These are phyloP conservation scores for Xerocomus brunneocitrinus DNA, from an alignment of 768 basidiomycete genomes.

Conservation along the genomic window DNA sequence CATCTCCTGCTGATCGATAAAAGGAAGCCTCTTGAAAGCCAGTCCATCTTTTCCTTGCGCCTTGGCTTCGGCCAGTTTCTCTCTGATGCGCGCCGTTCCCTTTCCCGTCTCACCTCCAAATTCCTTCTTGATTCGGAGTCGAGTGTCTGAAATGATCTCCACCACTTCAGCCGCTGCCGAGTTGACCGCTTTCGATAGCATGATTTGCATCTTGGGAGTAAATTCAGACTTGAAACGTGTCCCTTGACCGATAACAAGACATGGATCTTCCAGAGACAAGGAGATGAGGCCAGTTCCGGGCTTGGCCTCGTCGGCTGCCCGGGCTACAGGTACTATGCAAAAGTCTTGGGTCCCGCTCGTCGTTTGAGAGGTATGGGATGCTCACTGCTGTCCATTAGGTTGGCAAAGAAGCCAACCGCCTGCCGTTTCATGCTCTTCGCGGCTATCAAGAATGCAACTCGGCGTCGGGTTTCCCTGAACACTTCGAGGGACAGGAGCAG, in stretches of 20 bases:
- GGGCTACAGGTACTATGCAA: constrained; percentile 78
- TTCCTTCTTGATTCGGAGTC: constrained; percentile 80
- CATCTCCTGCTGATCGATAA: constrained; percentile 92
- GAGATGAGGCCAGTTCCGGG: constrained; percentile 68
- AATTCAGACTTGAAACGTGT: constrained; percentile 78
- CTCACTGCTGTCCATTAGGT: constrained; percentile 85
- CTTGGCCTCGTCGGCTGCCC: constrained; percentile 83
- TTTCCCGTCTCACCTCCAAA: constrained; percentile 81
- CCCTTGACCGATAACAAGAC: constrained; percentile 73
- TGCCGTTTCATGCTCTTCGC: constrained; percentile 82
- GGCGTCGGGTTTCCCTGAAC: constrained; percentile 74
- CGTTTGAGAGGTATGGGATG: constrained; percentile 1
- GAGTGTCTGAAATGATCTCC: constrained; percentile 85
- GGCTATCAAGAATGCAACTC: constrained; percentile 84
- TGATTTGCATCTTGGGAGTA: constrained; percentile 73
- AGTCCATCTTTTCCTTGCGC: constrained; percentile 57
- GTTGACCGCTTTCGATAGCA: constrained; percentile 77
- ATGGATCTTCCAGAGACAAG: constrained; percentile 72
- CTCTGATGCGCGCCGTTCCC: constrained; percentile 60
- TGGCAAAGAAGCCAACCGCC: constrained; percentile 75
- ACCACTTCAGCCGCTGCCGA: constrained; percentile 78
- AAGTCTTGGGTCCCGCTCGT: constrained; percentile 4
- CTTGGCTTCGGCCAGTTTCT: constrained; percentile 58
- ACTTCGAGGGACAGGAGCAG: constrained; percentile 81
- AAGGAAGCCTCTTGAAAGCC: constrained; percentile 78